Conservation (phyloP, 805 yeast genomes). For the Cyberlindnera sargentensis region DNA sequence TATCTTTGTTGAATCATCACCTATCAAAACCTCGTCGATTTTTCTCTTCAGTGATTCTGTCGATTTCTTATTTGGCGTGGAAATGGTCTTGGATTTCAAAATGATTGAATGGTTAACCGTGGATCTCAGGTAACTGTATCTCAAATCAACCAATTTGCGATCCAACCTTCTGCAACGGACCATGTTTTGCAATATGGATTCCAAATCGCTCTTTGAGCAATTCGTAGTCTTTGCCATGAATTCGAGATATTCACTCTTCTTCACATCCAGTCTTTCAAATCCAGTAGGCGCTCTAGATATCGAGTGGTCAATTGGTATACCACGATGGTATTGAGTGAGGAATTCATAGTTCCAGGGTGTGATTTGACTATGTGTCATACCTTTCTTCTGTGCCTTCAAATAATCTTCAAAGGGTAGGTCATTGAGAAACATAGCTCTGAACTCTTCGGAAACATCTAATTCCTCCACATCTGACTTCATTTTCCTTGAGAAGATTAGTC, state of each 20-base stretch:
- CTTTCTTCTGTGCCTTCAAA: not conserved
- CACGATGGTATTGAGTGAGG: not conserved
- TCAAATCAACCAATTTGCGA: not conserved
- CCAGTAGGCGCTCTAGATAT: not conserved
- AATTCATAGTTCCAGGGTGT: not conserved
- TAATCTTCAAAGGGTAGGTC: not conserved
- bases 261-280: constrained; percentile 1
- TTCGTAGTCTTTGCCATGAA: not conserved
- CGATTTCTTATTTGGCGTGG: not conserved
- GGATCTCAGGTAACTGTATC: not conserved
- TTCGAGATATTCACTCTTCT: constrained; percentile 1
- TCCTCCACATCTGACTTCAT: not conserved
- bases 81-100: not conserved
- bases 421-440: not conserved
- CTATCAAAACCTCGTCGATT: not conserved
- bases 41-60: not conserved
- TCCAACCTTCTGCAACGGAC: not conserved
- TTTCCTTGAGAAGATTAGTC: not conserved
- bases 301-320: not conserved
- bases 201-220: not conserved
- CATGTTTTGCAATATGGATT: not conserved
- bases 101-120: not conserved
- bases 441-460: not conserved
- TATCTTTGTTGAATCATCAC: not conserved
- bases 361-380: not conserved